Conservation (phyloP, 768 basidiomycete species). For the Nidularia pulvinata region DNA sequence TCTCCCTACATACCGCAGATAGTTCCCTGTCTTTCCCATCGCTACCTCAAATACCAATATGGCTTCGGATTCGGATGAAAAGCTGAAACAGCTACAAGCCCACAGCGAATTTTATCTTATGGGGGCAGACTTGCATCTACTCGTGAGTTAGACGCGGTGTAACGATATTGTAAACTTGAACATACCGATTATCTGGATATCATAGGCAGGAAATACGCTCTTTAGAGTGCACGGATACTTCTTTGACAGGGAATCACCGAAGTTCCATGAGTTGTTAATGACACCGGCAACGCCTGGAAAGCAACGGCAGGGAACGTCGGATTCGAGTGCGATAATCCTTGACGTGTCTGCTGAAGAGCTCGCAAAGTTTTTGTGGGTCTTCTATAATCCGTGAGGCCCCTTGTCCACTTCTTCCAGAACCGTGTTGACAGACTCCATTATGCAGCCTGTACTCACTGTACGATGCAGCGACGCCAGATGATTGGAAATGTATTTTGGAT, state of each 20-base stretch:
- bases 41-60: no score
- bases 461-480: slow-evolving; percentile 40
- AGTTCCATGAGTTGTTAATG: slow-evolving; percentile 36
- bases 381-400: slow-evolving; percentile 48
- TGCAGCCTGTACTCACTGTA: not conserved
- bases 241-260: slow-evolving; percentile 47
- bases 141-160: slow-evolving; percentile 8
- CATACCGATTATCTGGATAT: not conserved
- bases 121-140: slow-evolving; percentile 14
- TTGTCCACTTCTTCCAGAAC: not conserved
- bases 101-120: slow-evolving; percentile 4
- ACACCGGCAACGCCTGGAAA: slow-evolving; percentile 26
- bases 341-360: slow-evolving; percentile 37
- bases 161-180: not conserved
- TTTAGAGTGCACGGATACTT: slow-evolving; percentile 55
- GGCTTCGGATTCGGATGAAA: no score
- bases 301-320: slow-evolving; percentile 28
- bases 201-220: slow-evolving; percentile 46
- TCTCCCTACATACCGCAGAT: no score
- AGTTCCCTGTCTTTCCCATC: no score
- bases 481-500: slow-evolving; percentile 59
- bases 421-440: not conserved
- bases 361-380: slow-evolving; percentile 52
- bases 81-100: not conserved
- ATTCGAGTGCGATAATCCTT: slow-evolving; percentile 41